Conservation (phyloP, 1,139 yeast genomes). For the Taphrina flavorubra region DNA sequence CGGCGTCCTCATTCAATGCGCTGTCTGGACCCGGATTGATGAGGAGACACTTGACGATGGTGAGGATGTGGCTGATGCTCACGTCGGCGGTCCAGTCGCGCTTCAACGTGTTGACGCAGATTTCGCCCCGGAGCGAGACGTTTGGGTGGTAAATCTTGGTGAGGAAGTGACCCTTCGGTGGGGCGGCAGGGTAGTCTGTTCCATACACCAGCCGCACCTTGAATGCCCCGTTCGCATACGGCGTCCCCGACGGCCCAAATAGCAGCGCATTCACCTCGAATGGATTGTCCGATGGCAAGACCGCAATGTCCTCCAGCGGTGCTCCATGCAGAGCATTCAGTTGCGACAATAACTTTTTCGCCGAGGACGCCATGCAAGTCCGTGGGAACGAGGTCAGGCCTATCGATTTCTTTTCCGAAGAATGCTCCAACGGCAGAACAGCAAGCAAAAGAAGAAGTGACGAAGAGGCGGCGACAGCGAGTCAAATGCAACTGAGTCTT, state of each 20-base stretch:
- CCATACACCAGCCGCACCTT: constrained; percentile 74
- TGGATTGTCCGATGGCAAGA: constrained; percentile 23
- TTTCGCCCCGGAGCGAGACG: constrained; percentile 73
- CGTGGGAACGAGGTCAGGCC: too few relatives aligned
- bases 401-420: too few relatives aligned
- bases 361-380: constrained; percentile 8
- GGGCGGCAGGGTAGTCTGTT: constrained; percentile 73
- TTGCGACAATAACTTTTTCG: constrained; percentile 16
- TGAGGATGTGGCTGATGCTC: constrained; percentile 49
- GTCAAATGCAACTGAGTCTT: not conserved
- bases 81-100: constrained; percentile 71
- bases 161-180: constrained; percentile 89
- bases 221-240: constrained; percentile 86
- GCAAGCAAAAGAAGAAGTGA: too few relatives aligned
- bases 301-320: constrained; percentile 26
- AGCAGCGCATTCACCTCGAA: constrained; percentile 21
- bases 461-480: not conserved
- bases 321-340: not conserved
- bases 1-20: constrained; percentile 52
- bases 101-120: constrained; percentile 77
- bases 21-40: constrained; percentile 53
- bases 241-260: constrained; percentile 91
- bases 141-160: constrained; percentile 94
- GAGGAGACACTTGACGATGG: constrained; percentile 51
- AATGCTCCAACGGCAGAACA: too few relatives aligned